Evolutionary conservation across 2,329 filamentous ascomycete genomes (phyloP), one percentile per base, ranked within the genome.

Genomic region (Fusarium liriodendri): DNA sequence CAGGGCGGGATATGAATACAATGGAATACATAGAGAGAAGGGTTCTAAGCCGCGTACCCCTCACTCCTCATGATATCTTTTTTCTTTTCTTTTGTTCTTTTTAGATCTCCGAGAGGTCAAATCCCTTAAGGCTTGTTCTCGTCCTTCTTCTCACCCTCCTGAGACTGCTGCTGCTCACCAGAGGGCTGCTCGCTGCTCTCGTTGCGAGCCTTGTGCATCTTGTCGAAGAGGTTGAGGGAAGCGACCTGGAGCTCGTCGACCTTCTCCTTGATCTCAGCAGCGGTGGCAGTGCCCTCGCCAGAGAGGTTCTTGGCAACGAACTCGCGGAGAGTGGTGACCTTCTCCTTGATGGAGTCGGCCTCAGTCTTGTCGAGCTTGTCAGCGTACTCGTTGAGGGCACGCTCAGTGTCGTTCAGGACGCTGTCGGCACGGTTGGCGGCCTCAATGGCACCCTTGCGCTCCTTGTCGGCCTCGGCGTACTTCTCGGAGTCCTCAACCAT

Each of bases 401-500:
- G 97, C 90, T 98, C 96, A 66, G 97, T 98, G 83, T 98, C 97
- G 88, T 97, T 98, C 80, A 98, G 86, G 74, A 98, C 95, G 82
- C 93, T 95, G 88, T 99, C 97, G 76, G 97, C 95, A 79, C 95
- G 94, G 93, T 99, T 99, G 89, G 96, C 95, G 80, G 95, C 90
- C 89, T 99, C 97, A 76, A 98, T 99, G 78, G 95, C 90, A 77
- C 90, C 86, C 93, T 98, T 98, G 88, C 96, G 95, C 88, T 97
- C 95, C 92, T 98, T 98, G 85, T 98, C 96, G 77, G 92, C 84
- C 87, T 97, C 95, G 69, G 94, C 95, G 83, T 97, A 98, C 87
- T 95, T 96, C 92, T 98, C 96, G 63, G 97, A 97, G 84, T 98
- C 97, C 83, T 96, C 89, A 82, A 99, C 95, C 97, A 99, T 98